These are phyloP conservation scores for Pleurotus giganteus DNA, from an alignment of 768 basidiomycete species.

Conservation along the genomic window DNA sequence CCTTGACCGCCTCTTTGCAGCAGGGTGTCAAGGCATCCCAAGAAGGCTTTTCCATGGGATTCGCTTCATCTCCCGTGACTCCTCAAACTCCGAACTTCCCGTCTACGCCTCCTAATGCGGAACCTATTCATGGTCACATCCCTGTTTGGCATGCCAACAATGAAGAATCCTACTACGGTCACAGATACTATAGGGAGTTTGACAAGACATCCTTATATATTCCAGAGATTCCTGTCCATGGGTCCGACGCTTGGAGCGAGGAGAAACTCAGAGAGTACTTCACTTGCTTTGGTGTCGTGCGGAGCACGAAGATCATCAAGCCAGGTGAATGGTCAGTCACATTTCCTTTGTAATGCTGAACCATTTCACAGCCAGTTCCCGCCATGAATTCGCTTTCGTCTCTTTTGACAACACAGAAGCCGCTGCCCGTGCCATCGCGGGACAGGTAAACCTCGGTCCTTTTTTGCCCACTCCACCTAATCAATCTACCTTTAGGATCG, in stretches of 20 bases:
- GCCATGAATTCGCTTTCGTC: slow-evolving; percentile 78
- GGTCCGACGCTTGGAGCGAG: slow-evolving; percentile 68
- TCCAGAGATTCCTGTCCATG: slow-evolving; percentile 68
- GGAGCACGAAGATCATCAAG: slow-evolving; percentile 61
- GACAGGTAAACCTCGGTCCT: slow-evolving; percentile 45
- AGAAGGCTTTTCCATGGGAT: slow-evolving; percentile 28
- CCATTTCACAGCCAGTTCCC: slow-evolving; percentile 48
- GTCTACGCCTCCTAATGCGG: slow-evolving; percentile 43
- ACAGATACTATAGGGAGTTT: slow-evolving; percentile 36
- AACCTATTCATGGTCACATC: slow-evolving; percentile 23
- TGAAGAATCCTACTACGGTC: slow-evolving; percentile 21
- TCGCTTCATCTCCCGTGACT: slow-evolving; percentile 47
- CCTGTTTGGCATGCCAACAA: slow-evolving; percentile 23
- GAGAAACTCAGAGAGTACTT: slow-evolving; percentile 58
- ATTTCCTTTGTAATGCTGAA: not conserved
- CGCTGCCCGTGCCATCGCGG: slow-evolving; percentile 62
- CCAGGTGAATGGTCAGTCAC: slow-evolving; percentile 47
- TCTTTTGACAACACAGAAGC: slow-evolving; percentile 63
- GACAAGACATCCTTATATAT: slow-evolving; percentile 76
- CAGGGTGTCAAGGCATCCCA: not conserved
- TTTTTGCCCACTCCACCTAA: not conserved
- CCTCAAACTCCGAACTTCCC: slow-evolving; percentile 50
- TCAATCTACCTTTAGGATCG: not conserved
- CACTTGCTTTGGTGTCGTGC: slow-evolving; percentile 60
- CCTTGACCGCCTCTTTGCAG: slow-evolving; percentile 4